These are phyloP conservation scores for Aaosphaeria pasadenensis DNA, from an alignment of 2,329 filamentous ascomycete species.

Conservation along the genomic window DNA sequence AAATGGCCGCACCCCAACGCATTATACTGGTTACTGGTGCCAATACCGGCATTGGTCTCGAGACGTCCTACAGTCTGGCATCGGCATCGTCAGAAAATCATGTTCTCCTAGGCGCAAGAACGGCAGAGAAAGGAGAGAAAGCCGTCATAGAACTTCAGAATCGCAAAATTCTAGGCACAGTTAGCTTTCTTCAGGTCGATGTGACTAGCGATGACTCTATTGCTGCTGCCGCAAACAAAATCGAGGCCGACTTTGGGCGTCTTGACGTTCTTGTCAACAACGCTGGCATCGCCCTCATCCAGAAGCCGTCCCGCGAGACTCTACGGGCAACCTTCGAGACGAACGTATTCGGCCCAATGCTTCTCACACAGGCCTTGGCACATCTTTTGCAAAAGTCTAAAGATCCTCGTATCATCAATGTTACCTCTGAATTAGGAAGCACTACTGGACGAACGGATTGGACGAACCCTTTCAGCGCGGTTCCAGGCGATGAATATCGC, in stretches of 20 bases:
- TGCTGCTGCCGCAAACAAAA: slow-evolving; percentile 27
- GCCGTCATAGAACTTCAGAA: slow-evolving; percentile 27
- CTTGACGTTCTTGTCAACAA: slow-evolving; percentile 87
- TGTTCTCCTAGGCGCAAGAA: slow-evolving; percentile 36
- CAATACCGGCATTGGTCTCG: slow-evolving; percentile 36
- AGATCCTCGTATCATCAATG: slow-evolving; percentile 32
- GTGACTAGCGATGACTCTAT: slow-evolving; percentile 34
- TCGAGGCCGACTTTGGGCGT: slow-evolving; percentile 23
- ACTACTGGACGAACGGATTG: slow-evolving; percentile 18
- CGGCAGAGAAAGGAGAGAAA: slow-evolving; percentile 25
- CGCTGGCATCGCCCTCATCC: slow-evolving; percentile 55
- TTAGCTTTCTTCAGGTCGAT: slow-evolving; percentile 36
- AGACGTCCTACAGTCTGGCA: slow-evolving; percentile 27
- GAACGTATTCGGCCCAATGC: slow-evolving; percentile 34
- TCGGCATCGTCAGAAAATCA: slow-evolving; percentile 28
- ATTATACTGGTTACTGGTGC: slow-evolving; percentile 32
- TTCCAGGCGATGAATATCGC: slow-evolving; percentile 20
- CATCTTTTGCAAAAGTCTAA: slow-evolving; percentile 33
- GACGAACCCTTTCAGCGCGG: not conserved
- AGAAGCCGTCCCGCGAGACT: slow-evolving; percentile 9
- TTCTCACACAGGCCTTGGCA: slow-evolving; percentile 30
- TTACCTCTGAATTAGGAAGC: slow-evolving; percentile 33
- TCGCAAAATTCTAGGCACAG: slow-evolving; percentile 23
- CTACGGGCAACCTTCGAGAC: slow-evolving; percentile 30
- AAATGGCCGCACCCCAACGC: slow-evolving; percentile 14